phyloP scores from a whole-genome alignment of 257 asterid species.

The Solanum phureja region DNA sequence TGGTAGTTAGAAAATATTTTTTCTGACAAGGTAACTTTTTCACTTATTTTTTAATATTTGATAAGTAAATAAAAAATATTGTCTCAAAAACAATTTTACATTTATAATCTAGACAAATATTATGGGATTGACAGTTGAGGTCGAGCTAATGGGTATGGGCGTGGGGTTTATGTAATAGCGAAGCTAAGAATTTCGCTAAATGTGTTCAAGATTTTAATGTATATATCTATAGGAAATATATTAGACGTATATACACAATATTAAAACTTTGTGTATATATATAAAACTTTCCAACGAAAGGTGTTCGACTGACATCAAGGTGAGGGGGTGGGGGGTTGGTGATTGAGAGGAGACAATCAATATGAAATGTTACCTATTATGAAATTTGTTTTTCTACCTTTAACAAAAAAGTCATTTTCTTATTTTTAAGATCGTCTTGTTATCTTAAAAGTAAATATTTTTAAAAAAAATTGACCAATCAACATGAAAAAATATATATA shows the following conservation, averaged over 20 bases:
- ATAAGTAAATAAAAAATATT: background rate
- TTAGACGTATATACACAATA: too few relatives aligned
- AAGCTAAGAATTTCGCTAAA: background rate
- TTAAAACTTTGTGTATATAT: too few relatives aligned
- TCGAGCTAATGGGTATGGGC: background rate
- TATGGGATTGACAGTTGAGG: too few relatives aligned
- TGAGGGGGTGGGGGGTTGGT: background rate
- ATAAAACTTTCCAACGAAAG: accelerated
- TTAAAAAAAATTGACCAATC: background rate
- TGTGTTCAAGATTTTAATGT: background rate
- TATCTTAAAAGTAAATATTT: background rate
- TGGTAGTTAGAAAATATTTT: background rate
- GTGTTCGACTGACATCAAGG: accelerated
- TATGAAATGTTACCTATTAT: background rate
- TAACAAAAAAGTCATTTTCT: background rate
- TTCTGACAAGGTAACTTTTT: too few relatives aligned
- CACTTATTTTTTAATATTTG: background rate
- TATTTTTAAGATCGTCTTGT: background rate
- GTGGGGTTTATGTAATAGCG: background rate
- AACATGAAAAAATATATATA: background rate
- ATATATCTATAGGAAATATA: background rate
- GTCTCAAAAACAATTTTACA: background rate
- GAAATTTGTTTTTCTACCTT: background rate
- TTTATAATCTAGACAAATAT: background rate
- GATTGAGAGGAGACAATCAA: background rate